Percentiles rank a stretch among this genome's conserved stretches.
Conservation (phyloP, 306 rosid species). For the Malus sylvestris region DNA sequence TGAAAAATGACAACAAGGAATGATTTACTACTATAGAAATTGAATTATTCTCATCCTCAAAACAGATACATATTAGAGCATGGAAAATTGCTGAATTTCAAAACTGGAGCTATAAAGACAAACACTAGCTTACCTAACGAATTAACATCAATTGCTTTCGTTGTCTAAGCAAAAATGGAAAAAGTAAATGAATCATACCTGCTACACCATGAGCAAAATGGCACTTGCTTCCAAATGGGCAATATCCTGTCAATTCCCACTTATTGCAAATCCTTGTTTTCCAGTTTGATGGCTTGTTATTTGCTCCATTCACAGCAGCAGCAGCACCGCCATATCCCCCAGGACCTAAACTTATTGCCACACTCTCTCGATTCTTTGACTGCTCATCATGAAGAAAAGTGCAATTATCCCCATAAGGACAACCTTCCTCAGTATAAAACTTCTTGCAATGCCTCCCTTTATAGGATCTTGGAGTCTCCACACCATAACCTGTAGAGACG, state of each 20-base stretch:
- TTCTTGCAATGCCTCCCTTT: slow-evolving; percentile 97
- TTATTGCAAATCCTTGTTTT: slow-evolving; percentile 96
- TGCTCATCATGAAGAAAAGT: slow-evolving; percentile 96
- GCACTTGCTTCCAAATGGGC: slow-evolving; percentile 95
- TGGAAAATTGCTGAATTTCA: not conserved
- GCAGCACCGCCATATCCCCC: slow-evolving; percentile 81
- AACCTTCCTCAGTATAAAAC: slow-evolving; percentile 94
- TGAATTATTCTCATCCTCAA: not conserved
- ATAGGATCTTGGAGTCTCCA: slow-evolving; percentile 64
- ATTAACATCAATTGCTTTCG: not conserved
- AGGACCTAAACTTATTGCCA: slow-evolving; percentile 93
- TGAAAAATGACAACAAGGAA: not conserved
- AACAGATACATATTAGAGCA: not conserved
- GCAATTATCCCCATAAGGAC: slow-evolving; percentile 93
- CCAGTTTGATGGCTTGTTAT: slow-evolving; percentile 91
- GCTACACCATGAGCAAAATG: slow-evolving; percentile 98
- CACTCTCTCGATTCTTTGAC: slow-evolving; percentile 90
- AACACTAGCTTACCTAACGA: not conserved
- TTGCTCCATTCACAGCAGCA: slow-evolving; percentile 40
- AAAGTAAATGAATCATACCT: slow-evolving; percentile 38
- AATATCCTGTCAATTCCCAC: slow-evolving; percentile 98
- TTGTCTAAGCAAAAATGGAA: not conserved
- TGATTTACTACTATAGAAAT: not conserved
- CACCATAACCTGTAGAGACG: slow-evolving; percentile 45
- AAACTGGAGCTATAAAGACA: not conserved